Evolutionary conservation across 345 rosid species (phyloP).

Genomic region (Brassica nigra): DNA sequence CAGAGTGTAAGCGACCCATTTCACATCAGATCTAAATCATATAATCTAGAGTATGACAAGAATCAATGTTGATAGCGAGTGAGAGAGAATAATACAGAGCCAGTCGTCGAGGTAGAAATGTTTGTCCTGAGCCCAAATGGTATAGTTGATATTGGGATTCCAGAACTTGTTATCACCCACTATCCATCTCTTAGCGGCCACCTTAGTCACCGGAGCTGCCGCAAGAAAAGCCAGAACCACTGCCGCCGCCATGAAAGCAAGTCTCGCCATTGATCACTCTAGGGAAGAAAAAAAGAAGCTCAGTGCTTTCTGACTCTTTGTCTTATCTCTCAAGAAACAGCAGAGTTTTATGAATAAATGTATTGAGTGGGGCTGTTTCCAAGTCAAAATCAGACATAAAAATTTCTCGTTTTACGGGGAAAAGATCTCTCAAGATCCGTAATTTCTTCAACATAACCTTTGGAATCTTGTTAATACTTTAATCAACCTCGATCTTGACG

Average conservation of each 20-base stretch:
- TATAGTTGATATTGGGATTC: constrained; percentile 73
- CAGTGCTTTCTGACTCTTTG: constrained; percentile 32
- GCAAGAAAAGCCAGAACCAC: constrained; percentile 42
- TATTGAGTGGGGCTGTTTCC: neutral
- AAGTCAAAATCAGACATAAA: neutral
- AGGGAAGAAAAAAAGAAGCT: neutral
- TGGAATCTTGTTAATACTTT: neutral
- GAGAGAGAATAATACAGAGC: constrained; percentile 51
- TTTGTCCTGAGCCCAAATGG: constrained; percentile 75
- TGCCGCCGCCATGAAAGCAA: constrained; percentile 34
- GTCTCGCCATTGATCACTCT: constrained; percentile 34
- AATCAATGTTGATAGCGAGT: neutral
- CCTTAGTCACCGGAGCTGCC: constrained; percentile 46
- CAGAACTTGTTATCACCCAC: constrained; percentile 70
- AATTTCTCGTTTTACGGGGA: constrained; percentile 5
- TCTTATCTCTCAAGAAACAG: constrained; percentile 12
- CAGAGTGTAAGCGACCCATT: neutral
- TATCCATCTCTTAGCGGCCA: constrained; percentile 57
- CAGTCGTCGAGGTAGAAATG: constrained; percentile 92
- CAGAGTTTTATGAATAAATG: neutral
- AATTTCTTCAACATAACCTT: constrained; percentile 9
- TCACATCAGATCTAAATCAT: neutral
- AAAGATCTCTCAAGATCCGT: constrained; percentile 26
- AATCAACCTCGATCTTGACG: constrained; percentile 7
- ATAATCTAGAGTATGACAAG: neutral